A percentile compares a stretch with the other conserved stretches of the same genome.
Conservation (phyloP, 371 early-diverging fungal genomes). For the Rhizopus stolonifer region DNA sequence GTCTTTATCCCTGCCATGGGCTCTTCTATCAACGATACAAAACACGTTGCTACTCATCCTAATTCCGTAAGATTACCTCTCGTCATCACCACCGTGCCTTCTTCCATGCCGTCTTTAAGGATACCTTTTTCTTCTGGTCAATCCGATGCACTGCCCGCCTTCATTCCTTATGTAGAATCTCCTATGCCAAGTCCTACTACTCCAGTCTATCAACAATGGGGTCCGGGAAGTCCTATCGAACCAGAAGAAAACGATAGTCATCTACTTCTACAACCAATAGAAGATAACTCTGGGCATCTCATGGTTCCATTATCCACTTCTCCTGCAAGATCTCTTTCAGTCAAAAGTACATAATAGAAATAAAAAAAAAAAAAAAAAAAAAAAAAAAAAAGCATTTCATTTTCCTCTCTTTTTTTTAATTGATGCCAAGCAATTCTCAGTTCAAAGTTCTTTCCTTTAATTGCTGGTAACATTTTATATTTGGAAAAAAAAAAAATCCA, state of each 20-base stretch:
- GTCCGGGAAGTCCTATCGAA: constrained; percentile 26
- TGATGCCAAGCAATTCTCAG: not conserved
- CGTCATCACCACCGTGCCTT: constrained; percentile 37
- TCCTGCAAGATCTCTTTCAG: not conserved
- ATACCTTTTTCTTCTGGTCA: constrained; percentile 23
- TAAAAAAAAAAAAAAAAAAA: constrained; percentile 2
- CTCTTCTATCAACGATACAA: constrained; percentile 1
- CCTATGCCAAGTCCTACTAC: constrained; percentile 32
- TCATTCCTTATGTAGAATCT: constrained; percentile 32
- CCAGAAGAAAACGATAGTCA: constrained; percentile 5
- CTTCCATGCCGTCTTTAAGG: constrained; percentile 23
- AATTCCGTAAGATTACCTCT: constrained; percentile 27
- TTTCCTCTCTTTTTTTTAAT: constrained; percentile 2
- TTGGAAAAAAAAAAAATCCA: not conserved
- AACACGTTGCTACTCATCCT: constrained; percentile 5
- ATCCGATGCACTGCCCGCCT: constrained; percentile 22
- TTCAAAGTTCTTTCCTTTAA: constrained; percentile 37
- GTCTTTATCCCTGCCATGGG: constrained; percentile 33
- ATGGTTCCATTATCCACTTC: constrained; percentile 25
- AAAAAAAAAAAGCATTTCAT: not conserved
- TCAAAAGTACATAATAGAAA: not conserved
- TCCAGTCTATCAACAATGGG: constrained; percentile 14
- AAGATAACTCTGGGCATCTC: constrained; percentile 27
- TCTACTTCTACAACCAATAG: not conserved
- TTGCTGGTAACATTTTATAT: constrained; percentile 33